Percentiles rank a stretch among this genome's conserved stretches.
phyloP scores from a whole-genome alignment of 2,329 filamentous ascomycete species.

The Dichotomopilus funicola region DNA sequence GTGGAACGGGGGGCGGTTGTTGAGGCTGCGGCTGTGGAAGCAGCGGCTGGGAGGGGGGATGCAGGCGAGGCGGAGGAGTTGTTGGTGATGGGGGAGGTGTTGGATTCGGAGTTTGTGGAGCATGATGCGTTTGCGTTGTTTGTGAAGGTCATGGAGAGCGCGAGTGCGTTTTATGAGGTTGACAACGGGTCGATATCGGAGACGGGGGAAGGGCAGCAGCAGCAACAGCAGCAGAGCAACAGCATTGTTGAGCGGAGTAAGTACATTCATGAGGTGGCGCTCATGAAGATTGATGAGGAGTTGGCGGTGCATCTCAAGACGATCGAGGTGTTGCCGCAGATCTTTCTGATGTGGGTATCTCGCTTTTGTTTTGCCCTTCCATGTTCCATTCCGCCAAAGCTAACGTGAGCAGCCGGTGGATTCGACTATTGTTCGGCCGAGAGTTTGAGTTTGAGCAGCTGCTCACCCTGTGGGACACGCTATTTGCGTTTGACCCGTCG shows the following conservation, averaged over 20 bases:
- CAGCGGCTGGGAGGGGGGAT: constrained; percentile 16
- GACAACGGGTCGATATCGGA: constrained; percentile 34
- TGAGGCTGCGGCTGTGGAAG: constrained; percentile 36
- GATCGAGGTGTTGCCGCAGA: constrained; percentile 89
- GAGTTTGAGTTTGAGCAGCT: constrained; percentile 87
- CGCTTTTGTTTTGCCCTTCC: background rate
- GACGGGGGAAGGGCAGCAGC: constrained; percentile 7
- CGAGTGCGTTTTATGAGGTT: constrained; percentile 81
- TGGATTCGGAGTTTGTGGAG: constrained; percentile 71
- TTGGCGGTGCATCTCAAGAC: constrained; percentile 72
- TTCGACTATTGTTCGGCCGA: constrained; percentile 83
- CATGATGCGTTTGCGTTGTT: constrained; percentile 89
- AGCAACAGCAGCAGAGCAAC: constrained; percentile 34
- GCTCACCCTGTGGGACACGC: constrained; percentile 79
- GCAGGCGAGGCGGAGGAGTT: no score
- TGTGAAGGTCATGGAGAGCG: constrained; percentile 77
- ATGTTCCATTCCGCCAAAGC: constrained; percentile 1
- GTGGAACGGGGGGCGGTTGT: constrained; percentile 45
- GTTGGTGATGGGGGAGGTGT: constrained; percentile 51
- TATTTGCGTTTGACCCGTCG: constrained; percentile 79
- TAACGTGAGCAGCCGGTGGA: constrained; percentile 64
- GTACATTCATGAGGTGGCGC: constrained; percentile 75
- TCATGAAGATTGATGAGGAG: constrained; percentile 75
- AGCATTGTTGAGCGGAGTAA: constrained; percentile 81
- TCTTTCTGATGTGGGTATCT: constrained; percentile 74